Base-by-base conservation (phyloP, 192 early-diverging fungal species). In the Coemansia asiatica region DNA sequence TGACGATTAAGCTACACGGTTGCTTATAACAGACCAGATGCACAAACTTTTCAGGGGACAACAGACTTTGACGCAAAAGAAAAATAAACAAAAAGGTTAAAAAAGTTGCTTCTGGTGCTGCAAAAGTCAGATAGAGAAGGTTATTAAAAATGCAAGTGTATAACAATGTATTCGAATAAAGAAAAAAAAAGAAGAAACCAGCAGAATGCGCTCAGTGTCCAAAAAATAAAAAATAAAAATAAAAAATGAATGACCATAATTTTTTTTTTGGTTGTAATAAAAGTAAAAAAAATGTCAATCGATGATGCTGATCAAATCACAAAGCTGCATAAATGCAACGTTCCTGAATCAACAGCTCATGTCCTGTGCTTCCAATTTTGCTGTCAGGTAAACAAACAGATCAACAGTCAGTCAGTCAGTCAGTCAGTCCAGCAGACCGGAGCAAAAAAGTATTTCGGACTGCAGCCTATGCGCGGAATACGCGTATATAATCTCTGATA, bases 401-500 rank as follows among this genome's bases (percentile, higher is more conserved):
- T n/a, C n/a, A n/a, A n/a, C n/a, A n/a, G n/a, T n/a, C n/a, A n/a
- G n/a, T n/a, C n/a, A n/a, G n/a, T n/a, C n/a, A n/a, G n/a, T n/a
- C n/a, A n/a, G n/a, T n/a, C n/a, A n/a, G n/a, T n/a, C n/a, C n/a
- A n/a, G n/a, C n/a, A n/a, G n/a, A n/a, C n/a, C n/a, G n/a, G n/a
- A n/a, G n/a, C n/a, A n/a, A n/a, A n/a, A n/a, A n/a, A n/a, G n/a
- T n/a, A 5, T 49, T 1, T 1, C n/a, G 19, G 2, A 5, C 1
- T 49, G 48, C 19, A 49, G 5, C 9, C 28, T 84, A 90, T 5
- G 88, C 83, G 35, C 88, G 74, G 68, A 90, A 92, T 2, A 90
- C 88, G 70, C 87, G 88, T 15, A 92, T 79, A 19, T 90, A 63
- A 36, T 82, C 84, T 18, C 85, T 65, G 26, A 92, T 90, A 25